These are phyloP conservation scores for Pythium oligandrum DNA, from an alignment of 352 stramenopile genomes.

Conservation along the genomic window DNA sequence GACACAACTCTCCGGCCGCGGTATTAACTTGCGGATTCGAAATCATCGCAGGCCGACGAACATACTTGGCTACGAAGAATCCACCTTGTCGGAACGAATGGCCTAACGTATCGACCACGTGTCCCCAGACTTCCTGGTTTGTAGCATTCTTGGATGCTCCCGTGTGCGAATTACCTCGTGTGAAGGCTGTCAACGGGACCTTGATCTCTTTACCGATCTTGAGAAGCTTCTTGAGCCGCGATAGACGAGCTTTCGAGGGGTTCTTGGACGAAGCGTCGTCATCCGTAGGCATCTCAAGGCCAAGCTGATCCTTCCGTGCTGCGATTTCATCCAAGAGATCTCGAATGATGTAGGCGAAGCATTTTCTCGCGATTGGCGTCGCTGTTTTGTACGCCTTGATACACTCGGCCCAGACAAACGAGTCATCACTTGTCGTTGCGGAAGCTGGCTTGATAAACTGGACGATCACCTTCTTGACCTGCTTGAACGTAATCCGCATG, in stretches of 20 bases:
- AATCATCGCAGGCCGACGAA: conserved; percentile 19
- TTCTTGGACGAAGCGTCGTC: conserved; percentile 3
- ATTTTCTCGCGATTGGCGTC: conserved; percentile 17
- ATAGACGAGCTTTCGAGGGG: conserved; percentile 6
- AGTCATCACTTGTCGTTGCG: conserved; percentile 15
- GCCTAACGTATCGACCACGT: conserved; percentile 16
- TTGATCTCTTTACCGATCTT: conserved; percentile 25
- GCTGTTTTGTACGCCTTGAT: conserved; percentile 28
- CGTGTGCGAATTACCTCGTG: background rate
- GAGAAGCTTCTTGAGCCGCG: conserved; percentile 3
- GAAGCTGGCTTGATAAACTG: conserved; percentile 20
- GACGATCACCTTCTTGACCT: conserved; percentile 18
- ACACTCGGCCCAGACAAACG: conserved; percentile 47
- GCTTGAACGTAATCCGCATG: conserved; percentile 15
- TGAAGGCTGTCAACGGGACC: conserved; percentile 4
- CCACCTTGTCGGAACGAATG: conserved; percentile 27
- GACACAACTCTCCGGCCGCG: conserved; percentile 35
- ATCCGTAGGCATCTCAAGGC: conserved; percentile 8
- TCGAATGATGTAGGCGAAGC: conserved; percentile 41
- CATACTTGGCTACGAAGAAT: conserved; percentile 45
- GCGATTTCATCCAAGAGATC: conserved; percentile 50
- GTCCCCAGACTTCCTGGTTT: conserved; percentile 7
- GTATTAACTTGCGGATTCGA: conserved; percentile 1
- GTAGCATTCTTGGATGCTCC: conserved; percentile 5
- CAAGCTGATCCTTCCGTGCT: conserved; percentile 26